Evolutionary conservation across 2,329 filamentous ascomycete species (phyloP).

Genomic region (Neofusicoccum kwambonambiense): DNA sequence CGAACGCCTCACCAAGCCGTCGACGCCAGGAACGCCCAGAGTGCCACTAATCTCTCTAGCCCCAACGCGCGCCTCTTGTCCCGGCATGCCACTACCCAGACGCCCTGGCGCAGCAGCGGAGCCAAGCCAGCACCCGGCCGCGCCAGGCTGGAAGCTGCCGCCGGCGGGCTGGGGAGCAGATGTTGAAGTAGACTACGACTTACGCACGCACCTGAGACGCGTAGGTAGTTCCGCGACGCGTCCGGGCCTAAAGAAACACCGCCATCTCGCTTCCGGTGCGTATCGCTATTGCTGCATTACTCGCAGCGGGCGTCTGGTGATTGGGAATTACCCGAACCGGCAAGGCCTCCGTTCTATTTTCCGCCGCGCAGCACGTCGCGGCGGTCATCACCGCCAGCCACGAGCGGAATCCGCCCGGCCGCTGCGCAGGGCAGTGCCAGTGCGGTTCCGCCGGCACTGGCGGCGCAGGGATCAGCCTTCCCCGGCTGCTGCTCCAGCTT

Average conservation of each 20-base stretch:
- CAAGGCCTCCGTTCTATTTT: conserved; percentile 9
- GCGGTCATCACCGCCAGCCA: neutral
- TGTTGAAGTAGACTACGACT: neutral
- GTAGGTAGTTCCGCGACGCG: neutral
- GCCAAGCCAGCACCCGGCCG: neutral
- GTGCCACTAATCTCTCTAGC: too few relatives aligned
- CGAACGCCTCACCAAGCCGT: neutral
- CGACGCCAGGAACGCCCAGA: neutral
- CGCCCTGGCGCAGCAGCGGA: neutral
- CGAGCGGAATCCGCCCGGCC: neutral
- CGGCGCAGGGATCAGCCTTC: neutral
- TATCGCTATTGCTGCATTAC: neutral
- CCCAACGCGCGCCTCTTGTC: neutral
- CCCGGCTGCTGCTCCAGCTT: neutral
- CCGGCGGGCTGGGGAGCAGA: neutral
- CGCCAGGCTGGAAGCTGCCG: too few relatives aligned
- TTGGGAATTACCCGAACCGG: neutral
- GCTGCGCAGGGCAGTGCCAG: neutral
- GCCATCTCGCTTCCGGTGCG: neutral
- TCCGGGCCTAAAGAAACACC: neutral
- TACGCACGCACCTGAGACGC: neutral
- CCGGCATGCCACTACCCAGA: too few relatives aligned
- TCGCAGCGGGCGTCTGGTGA: neutral
- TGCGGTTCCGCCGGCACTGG: neutral
- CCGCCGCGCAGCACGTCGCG: neutral